Conservation (phyloP, 2,329 filamentous ascomycete species). For the Botryotinia narcissicola region DNA sequence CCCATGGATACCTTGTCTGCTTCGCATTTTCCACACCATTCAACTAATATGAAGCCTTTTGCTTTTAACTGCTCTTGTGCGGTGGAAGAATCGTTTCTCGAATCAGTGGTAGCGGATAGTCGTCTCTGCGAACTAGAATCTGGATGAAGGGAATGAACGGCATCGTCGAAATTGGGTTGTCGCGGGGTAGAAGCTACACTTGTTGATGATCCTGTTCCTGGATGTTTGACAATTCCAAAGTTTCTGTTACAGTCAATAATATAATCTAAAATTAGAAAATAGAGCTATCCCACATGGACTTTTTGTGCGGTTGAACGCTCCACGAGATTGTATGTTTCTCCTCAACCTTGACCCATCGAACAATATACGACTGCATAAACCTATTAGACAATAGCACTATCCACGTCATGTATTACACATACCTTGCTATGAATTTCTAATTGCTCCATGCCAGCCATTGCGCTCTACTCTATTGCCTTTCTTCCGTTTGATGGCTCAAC, state of each 20-base stretch:
- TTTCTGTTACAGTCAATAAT: slow-evolving; percentile 54
- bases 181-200: slow-evolving; percentile 30
- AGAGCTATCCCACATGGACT: slow-evolving; percentile 67
- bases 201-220: slow-evolving; percentile 56
- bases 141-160: slow-evolving; percentile 29
- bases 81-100: slow-evolving; percentile 57
- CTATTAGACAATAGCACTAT: slow-evolving; percentile 19
- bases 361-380: slow-evolving; percentile 78
- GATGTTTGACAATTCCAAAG: slow-evolving; percentile 97
- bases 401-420: slow-evolving; percentile 36
- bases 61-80: slow-evolving; percentile 62
- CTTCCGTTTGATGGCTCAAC: not conserved
- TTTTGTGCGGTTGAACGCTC: slow-evolving; percentile 97
- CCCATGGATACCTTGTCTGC: slow-evolving; percentile 93
- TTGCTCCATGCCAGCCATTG: slow-evolving; percentile 93
- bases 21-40: slow-evolving; percentile 94
- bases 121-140: slow-evolving; percentile 36
- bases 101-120: slow-evolving; percentile 50
- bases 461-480: slow-evolving; percentile 58
- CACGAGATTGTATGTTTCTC: slow-evolving; percentile 91
- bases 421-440: slow-evolving; percentile 98
- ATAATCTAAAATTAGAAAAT: not conserved
- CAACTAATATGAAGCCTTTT: slow-evolving; percentile 67
- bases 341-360: slow-evolving; percentile 93
- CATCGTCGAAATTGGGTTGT: slow-evolving; percentile 29